Base-by-base conservation (phyloP, 306 rosid genomes). In the Corylus americana region DNA sequence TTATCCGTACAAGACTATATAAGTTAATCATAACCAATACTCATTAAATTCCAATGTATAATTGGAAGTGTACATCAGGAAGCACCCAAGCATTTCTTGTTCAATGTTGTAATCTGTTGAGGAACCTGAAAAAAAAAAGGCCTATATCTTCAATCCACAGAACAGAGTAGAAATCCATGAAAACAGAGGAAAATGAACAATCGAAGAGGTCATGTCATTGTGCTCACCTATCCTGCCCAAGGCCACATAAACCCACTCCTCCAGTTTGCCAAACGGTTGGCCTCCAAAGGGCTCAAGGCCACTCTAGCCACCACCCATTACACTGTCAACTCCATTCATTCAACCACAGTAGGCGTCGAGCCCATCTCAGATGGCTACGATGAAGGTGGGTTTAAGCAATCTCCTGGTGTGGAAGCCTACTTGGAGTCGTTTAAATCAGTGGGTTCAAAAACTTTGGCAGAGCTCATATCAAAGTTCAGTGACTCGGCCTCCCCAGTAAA, bases 181-280 rank as follows among this genome's bases (percentile, higher is more conserved):
- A 67, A 42, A 10, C 51, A n/a, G 42, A 44, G 55, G 78, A 71
- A 0, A 11, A 81, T 81, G 86, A 37, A 55, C 74, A 47, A 11
- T 70, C 73, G 31, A 20, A 55, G 18, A n/a, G 85, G 79, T 11
- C 89, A 86, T 58, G 84, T 79, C 9, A 8, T 87, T 16, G 79
- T 87, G 50, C 70, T 87, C 42, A 64, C 88, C 42, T 84, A 79
- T 39, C 84, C 83, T 3, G 85, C 85, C 4, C 89, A 83, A 67
- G 89, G 89, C 9, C 89, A 83, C 79, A 81, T 86, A 49, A 86
- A 86, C 81, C 85, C 87, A 17, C 79, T 86, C 5, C 84, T 84
- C 61, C 90, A 87, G 58, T 87, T 87, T 72, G 84, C 90, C 22
- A 87, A 84, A 70, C 84, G 80, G 25, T 74, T 84, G 0, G 83